Conservation (phyloP, 768 basidiomycete species). For the Lactarius trivialis region DNA sequence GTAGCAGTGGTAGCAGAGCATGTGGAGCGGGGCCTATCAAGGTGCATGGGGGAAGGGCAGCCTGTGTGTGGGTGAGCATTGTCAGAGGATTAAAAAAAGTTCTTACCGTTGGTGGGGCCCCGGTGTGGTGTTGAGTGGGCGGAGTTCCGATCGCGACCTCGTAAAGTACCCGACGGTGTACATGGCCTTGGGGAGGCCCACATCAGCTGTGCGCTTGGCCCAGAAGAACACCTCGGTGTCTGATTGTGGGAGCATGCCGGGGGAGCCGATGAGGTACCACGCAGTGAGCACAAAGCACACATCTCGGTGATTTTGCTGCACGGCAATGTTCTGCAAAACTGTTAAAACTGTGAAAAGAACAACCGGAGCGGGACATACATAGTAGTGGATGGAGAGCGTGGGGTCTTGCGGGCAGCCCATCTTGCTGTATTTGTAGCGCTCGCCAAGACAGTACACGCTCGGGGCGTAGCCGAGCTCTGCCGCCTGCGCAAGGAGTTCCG, state of each 20-base stretch:
- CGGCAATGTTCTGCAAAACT: slow-evolving; percentile 78
- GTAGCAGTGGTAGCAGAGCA: no score
- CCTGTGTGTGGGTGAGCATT: no score
- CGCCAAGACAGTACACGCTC: slow-evolving; percentile 90
- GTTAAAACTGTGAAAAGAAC: not conserved
- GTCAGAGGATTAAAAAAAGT: no score
- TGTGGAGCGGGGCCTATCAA: no score
- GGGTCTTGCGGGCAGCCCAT: slow-evolving; percentile 97
- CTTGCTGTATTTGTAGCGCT: slow-evolving; percentile 99
- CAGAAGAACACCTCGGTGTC: slow-evolving; percentile 98
- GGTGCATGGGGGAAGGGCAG: no score
- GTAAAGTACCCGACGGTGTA: slow-evolving; percentile 94
- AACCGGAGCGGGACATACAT: slow-evolving; percentile 53
- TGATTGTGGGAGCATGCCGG: slow-evolving; percentile 94
- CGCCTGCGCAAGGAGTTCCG: slow-evolving; percentile 90
- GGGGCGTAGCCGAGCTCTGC: slow-evolving; percentile 95
- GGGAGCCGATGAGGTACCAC: slow-evolving; percentile 98
- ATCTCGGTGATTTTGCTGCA: slow-evolving; percentile 93
- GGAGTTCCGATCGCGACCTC: slow-evolving; percentile 89
- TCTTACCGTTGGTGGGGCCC: no score
- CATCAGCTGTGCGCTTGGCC: slow-evolving; percentile 93
- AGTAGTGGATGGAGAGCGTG: slow-evolving; percentile 96
- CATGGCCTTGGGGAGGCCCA: slow-evolving; percentile 89
- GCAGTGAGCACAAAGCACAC: slow-evolving; percentile 97
- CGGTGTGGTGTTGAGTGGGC: slow-evolving; percentile 57